These are phyloP conservation scores for Aspergillus bertholletiae DNA, from an alignment of 495 filamentous ascomycete genomes.

Conservation along the genomic window DNA sequence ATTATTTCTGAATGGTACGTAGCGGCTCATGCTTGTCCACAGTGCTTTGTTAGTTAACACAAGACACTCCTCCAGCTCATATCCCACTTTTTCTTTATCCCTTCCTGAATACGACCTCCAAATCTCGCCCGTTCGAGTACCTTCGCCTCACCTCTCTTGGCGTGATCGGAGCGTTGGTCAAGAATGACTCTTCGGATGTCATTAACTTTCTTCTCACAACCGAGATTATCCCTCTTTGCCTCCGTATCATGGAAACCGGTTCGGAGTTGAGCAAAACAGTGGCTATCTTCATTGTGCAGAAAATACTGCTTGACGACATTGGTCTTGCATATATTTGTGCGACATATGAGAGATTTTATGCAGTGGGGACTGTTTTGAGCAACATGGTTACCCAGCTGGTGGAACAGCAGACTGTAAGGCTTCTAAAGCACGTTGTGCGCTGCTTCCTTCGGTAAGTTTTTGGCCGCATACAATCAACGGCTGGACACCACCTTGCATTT, in stretches of 20 bases:
- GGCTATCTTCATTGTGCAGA: slow-evolving; percentile 99
- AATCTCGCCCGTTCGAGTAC: slow-evolving; percentile 97
- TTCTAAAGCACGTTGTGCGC: slow-evolving; percentile 96
- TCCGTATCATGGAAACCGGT: slow-evolving; percentile 99
- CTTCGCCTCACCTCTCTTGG: slow-evolving; percentile 96
- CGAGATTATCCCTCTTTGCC: slow-evolving; percentile 96
- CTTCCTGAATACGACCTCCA: slow-evolving; percentile 98
- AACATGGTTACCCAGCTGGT: slow-evolving; percentile 98
- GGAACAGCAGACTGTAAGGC: slow-evolving; percentile 91
- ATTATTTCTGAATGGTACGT: slow-evolving; percentile 84
- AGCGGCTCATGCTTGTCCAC: neutral
- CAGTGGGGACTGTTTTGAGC: slow-evolving; percentile 93
- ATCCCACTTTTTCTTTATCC: slow-evolving; percentile 98
- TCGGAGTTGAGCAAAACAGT: slow-evolving; percentile 99
- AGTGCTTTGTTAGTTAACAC: neutral
- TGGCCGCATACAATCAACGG: neutral
- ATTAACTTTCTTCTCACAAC: slow-evolving; percentile 99
- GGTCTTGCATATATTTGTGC: slow-evolving; percentile 98
- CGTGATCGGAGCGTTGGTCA: slow-evolving; percentile 95
- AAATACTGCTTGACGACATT: slow-evolving; percentile 95
- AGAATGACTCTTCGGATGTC: slow-evolving; percentile 97
- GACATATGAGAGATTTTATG: slow-evolving; percentile 99
- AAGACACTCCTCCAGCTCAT: slow-evolving; percentile 62
- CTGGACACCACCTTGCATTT: neutral
- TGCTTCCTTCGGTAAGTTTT: slow-evolving; percentile 86